A percentile compares a stretch with the other conserved stretches of the same genome.
Evolutionary conservation across 78 protist species (phyloP).

Genomic region (Dictyostelium purpureum): DNA sequence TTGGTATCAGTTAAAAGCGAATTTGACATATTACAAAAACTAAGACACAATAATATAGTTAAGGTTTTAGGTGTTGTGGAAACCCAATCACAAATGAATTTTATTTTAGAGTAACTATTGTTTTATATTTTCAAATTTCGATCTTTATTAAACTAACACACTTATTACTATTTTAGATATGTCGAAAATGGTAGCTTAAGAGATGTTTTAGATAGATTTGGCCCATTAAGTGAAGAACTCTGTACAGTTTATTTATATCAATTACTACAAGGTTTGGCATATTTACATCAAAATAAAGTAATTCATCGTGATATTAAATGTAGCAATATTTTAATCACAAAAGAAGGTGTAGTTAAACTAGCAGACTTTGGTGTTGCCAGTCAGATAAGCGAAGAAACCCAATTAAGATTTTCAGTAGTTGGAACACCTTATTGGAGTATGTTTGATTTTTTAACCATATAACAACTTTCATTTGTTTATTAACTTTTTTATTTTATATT

Average conservation of each 20-base stretch:
- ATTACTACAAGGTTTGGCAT: conserved; percentile 60
- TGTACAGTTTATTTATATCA: conserved; percentile 65
- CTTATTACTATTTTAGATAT: background rate
- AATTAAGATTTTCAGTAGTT: conserved; percentile 80
- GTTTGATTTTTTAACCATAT: background rate
- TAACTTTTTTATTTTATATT: background rate
- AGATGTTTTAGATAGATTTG: conserved; percentile 67
- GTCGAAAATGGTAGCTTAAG: conserved; percentile 77
- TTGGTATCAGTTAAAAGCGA: conserved; percentile 27
- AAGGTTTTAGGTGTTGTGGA: conserved; percentile 69
- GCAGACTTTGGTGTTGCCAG: conserved; percentile 87
- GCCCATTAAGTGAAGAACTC: conserved; percentile 57
- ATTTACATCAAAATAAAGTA: conserved; percentile 58
- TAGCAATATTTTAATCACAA: conserved; percentile 89
- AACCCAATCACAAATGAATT: conserved; percentile 50
- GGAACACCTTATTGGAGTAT: conserved; percentile 98
- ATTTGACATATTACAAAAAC: conserved; percentile 51
- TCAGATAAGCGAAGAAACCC: conserved; percentile 37
- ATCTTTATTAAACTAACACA: background rate
- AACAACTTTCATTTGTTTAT: background rate
- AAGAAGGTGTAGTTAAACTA: conserved; percentile 86
- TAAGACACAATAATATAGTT: conserved; percentile 71
- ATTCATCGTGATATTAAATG: conserved; percentile 89
- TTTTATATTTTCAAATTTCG: background rate
- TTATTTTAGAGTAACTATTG: conserved; percentile 45